Base-by-base conservation (phyloP, 148 eudicot genomes). In the Dianthus caryophyllus region DNA sequence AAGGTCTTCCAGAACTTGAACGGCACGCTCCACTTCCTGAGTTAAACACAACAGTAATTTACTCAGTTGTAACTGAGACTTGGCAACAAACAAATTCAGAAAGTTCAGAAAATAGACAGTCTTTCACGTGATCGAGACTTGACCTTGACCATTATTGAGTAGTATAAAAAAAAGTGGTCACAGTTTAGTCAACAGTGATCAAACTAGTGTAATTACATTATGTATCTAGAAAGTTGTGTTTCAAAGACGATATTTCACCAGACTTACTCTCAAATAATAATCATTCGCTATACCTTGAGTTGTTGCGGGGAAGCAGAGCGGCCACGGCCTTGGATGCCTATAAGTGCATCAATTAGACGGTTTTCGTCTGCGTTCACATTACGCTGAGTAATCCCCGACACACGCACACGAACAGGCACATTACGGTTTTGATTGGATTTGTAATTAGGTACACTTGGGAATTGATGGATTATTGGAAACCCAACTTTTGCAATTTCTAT, bases 281-380 rank as follows among this genome's bases (percentile, higher is more conserved):
- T 33, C 38, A 3, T 17, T 21, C 2, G 27, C n/a, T 9, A 36
- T 77, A 85, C 98, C 68, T 87, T 79, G 72, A 89, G 81, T 67
- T 89, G 98, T 14, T 68, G 78, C 25, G 88, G 71, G 33, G 95
- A 84, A 79, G 91, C 88, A 60, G 91, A 84, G 73, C 91, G 87
- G 14, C 98, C 96, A 18, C 98, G 96, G 72, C 98, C 96, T 77
- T 93, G 96, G 51, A 93, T 78, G 2, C 98, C 98, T 15, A 93
- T 76, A 6, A 93, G 85, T 59, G 89, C 95, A 20, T 84, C 87
- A 46, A 93, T 72, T 2, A 93, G 81, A 0, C 72, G 75, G 61
- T 79, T 83, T 44, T 93, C 98, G 17, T 87, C 80, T 24, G 82
- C 69, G 3, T 66, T 85, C 11, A 20, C 11, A 16, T 60, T 51